Evolutionary conservation across 345 rosid species (phyloP).

Genomic region (Ceriops zippeliana): DNA sequence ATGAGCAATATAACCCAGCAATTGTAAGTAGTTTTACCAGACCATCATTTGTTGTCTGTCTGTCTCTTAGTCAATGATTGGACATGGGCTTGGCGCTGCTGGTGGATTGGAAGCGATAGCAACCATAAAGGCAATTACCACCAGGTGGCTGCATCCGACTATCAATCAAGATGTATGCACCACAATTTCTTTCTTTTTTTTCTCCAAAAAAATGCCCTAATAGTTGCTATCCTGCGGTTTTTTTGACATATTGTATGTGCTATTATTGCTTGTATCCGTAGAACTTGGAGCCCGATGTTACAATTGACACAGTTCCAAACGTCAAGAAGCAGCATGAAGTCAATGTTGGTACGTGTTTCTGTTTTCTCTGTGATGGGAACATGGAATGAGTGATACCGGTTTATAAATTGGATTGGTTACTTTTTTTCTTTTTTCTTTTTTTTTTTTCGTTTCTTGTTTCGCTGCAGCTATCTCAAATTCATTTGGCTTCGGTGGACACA

Average conservation of each 20-base stretch:
- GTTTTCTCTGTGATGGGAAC: too few species aligned
- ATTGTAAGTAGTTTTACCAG: too few species aligned
- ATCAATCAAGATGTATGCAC: conserved; percentile 60
- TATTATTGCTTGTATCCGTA: conserved; percentile 17
- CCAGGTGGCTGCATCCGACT: conserved; percentile 72
- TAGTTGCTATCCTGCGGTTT: neutral
- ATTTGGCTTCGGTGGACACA: conserved; percentile 66
- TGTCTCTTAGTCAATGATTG: conserved; percentile 50
- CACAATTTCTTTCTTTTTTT: neutral
- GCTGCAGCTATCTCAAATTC: conserved; percentile 60
- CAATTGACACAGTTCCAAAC: conserved; percentile 60
- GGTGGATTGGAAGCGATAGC: conserved; percentile 70
- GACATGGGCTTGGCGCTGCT: conserved; percentile 68
- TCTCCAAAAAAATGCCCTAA: too few species aligned
- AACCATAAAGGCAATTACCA: conserved; percentile 61
- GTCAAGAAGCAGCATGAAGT: conserved; percentile 58
- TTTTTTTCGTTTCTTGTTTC: neutral
- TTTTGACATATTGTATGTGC: neutral
- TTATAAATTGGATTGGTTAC: too few species aligned
- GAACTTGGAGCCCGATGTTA: conserved; percentile 51
- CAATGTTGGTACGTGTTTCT: conserved; percentile 41
- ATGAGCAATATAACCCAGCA: too few species aligned
- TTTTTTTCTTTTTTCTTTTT: neutral
- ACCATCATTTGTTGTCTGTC: neutral
- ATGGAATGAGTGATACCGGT: too few species aligned